phyloP scores from a whole-genome alignment of 2,329 filamentous ascomycete genomes.

The Zasmidium citrigriseum region DNA sequence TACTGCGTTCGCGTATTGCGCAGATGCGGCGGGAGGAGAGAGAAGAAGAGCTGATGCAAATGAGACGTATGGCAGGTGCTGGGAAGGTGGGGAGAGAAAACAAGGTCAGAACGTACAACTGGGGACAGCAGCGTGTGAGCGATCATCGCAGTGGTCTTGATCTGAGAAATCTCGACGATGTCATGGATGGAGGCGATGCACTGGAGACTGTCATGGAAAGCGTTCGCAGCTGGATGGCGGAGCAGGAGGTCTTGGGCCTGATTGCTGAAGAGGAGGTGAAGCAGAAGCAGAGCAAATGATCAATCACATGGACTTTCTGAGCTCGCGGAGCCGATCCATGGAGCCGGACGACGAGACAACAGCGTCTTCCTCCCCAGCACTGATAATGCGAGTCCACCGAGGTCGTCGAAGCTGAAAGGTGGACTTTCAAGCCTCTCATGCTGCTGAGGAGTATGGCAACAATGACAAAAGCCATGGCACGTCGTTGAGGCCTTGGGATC shows the following conservation, averaged over 20 bases:
- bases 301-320: no score
- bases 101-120: slow-evolving; percentile 94
- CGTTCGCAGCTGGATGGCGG: slow-evolving; percentile 73
- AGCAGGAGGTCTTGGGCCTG: slow-evolving; percentile 71
- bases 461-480: neutral
- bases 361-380: no score
- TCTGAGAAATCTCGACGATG: slow-evolving; percentile 75
- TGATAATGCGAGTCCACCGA: no score
- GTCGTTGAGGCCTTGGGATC: neutral
- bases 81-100: slow-evolving; percentile 83
- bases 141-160: slow-evolving; percentile 83
- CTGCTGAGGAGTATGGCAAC: neutral
- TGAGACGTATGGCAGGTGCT: slow-evolving; percentile 78
- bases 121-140: slow-evolving; percentile 75
- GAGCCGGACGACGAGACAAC: no score
- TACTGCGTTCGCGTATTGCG: slow-evolving; percentile 80
- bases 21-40: slow-evolving; percentile 77
- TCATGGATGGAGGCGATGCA: slow-evolving; percentile 73
- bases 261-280: slow-evolving; percentile 29
- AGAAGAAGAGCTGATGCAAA: slow-evolving; percentile 73
- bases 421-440: neutral
- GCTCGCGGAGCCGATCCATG: neutral
- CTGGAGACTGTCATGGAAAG: slow-evolving; percentile 77
- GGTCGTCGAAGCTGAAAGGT: neutral
- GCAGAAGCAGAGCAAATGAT: slow-evolving; percentile 1